A percentile compares a stretch with the other conserved stretches of the same genome.
Conservation (phyloP, 192 early-diverging fungal species). For the Backusella morwellensis region DNA sequence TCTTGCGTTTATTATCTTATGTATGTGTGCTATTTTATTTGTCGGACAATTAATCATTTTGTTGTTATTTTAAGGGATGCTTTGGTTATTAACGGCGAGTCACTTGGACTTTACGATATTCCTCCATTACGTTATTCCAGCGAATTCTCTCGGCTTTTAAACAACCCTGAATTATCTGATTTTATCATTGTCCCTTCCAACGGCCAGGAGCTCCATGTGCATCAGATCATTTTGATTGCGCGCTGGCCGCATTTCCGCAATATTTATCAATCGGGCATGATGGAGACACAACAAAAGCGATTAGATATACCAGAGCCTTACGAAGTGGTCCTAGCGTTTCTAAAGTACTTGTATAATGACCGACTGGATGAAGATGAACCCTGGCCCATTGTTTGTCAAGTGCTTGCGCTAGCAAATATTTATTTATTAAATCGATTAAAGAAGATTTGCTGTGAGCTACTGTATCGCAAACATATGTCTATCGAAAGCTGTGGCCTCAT, state of each 20-base stretch:
- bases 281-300: slow-evolving; percentile 44
- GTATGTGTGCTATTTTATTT: not conserved
- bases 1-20: slow-evolving; percentile 1
- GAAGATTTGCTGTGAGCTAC: slow-evolving; percentile 48
- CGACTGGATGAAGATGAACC: slow-evolving; percentile 36
- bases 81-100: slow-evolving; percentile 51
- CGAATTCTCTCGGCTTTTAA: slow-evolving; percentile 47
- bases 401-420: slow-evolving; percentile 59
- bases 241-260: slow-evolving; percentile 64
- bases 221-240: slow-evolving; percentile 53
- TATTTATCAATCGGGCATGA: slow-evolving; percentile 56
- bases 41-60: not conserved
- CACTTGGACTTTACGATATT: slow-evolving; percentile 51
- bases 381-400: slow-evolving; percentile 43
- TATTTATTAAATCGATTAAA: slow-evolving; percentile 57
- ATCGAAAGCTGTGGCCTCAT: slow-evolving; percentile 48
- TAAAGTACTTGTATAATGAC: slow-evolving; percentile 60
- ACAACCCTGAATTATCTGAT: slow-evolving; percentile 55
- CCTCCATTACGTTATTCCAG: slow-evolving; percentile 39
- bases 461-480: slow-evolving; percentile 46
- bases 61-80: slow-evolving; percentile 33
- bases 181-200: slow-evolving; percentile 49
- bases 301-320: slow-evolving; percentile 56
- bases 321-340: slow-evolving; percentile 47
- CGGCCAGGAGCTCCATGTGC: slow-evolving; percentile 50